phyloP scores from a whole-genome alignment of 192 early-diverging fungal species.

The Allomyces macrogynus region DNA sequence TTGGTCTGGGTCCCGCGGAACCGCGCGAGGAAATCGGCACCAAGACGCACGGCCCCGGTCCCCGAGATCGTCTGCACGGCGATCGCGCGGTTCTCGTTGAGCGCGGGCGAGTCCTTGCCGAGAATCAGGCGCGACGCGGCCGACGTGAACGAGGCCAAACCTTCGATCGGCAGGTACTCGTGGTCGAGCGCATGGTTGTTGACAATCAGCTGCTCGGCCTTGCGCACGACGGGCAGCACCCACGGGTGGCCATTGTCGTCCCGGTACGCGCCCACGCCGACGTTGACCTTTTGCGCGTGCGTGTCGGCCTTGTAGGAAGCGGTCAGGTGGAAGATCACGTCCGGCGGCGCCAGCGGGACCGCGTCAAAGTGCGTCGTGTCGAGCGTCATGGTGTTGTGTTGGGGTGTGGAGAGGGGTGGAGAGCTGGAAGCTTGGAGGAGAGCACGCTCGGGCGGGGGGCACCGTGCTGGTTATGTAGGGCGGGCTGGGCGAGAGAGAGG shows the following conservation, averaged over 20 bases:
- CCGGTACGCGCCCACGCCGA: slow-evolving; percentile 92
- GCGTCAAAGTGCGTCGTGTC: slow-evolving; percentile 15
- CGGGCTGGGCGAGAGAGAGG: too few relatives aligned
- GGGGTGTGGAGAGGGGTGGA: too few relatives aligned
- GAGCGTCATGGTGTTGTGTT: neutral
- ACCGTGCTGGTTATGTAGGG: too few relatives aligned
- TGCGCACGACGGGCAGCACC: slow-evolving; percentile 79
- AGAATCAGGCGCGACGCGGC: slow-evolving; percentile 70
- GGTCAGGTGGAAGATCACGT: slow-evolving; percentile 78
- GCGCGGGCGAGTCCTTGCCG: slow-evolving; percentile 48
- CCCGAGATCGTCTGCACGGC: slow-evolving; percentile 85
- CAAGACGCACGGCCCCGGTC: slow-evolving; percentile 75
- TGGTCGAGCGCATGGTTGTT: slow-evolving; percentile 56
- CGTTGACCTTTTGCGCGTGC: slow-evolving; percentile 63
- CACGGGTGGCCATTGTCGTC: slow-evolving; percentile 83
- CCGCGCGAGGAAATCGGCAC: slow-evolving; percentile 56
- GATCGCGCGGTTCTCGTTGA: slow-evolving; percentile 45
- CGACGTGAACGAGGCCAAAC: slow-evolving; percentile 50
- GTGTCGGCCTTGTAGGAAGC: slow-evolving; percentile 64
- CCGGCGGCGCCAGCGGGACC: slow-evolving; percentile 48
- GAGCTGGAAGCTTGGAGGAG: too few relatives aligned
- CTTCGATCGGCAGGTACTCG: slow-evolving; percentile 85
- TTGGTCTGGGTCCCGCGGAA: slow-evolving; percentile 41
- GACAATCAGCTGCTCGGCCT: slow-evolving; percentile 59
- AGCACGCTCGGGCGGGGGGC: too few relatives aligned